Evolutionary conservation across 1,284 basidiomycete genomes (phyloP).

Genomic region (Apiotrichum mycotoxinovorans): DNA sequence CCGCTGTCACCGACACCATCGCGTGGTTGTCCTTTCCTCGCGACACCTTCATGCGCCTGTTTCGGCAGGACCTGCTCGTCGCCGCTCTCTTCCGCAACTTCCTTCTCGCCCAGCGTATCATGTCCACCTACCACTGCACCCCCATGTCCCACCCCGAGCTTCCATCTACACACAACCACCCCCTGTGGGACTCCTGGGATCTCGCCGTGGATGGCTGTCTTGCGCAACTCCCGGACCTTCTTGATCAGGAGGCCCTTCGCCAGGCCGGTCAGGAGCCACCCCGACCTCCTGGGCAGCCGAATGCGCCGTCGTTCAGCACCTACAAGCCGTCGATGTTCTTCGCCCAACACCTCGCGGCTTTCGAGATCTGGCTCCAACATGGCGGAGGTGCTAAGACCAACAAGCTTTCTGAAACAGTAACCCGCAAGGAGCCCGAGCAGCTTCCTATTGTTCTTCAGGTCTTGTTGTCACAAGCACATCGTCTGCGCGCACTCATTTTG

Average conservation of each 20-base stretch:
- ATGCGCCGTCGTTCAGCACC: constrained; percentile 42
- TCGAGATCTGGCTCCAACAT: constrained; percentile 95
- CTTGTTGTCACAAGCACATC: constrained; percentile 91
- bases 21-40: constrained; percentile 96
- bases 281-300: constrained; percentile 43
- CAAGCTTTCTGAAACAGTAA: constrained; percentile 9
- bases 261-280: constrained; percentile 53
- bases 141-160: constrained; percentile 89
- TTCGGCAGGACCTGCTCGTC: constrained; percentile 92
- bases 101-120: constrained; percentile 92
- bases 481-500: constrained; percentile 91
- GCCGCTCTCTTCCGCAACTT: constrained; percentile 97
- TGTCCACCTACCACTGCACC: constrained; percentile 97
- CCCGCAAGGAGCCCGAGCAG: constrained; percentile 66
- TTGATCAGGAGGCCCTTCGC: constrained; percentile 57
- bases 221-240: constrained; percentile 83
- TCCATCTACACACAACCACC: constrained; percentile 91
- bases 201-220: constrained; percentile 94
- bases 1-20: constrained; percentile 96
- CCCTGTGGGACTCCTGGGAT: constrained; percentile 96
- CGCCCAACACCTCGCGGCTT: constrained; percentile 92
- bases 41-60: constrained; percentile 88
- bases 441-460: constrained; percentile 97
- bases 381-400: constrained; percentile 57
- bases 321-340: constrained; percentile 94